Base-by-base conservation (phyloP, 352 stramenopile genomes). In the Lagenidium giganteum region DNA sequence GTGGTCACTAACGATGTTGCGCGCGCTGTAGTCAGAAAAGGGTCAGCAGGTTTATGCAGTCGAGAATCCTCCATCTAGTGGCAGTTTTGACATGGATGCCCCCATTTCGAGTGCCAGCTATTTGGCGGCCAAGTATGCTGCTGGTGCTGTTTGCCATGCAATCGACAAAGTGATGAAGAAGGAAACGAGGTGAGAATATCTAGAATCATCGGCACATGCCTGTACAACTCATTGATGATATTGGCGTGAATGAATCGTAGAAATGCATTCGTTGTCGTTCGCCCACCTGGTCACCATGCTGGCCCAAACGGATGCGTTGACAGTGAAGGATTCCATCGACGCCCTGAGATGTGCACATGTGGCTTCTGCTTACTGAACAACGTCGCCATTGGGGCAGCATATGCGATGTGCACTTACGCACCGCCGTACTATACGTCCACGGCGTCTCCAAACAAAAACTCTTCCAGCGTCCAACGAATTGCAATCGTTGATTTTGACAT, bases 401-500 rank as follows among this genome's bases (percentile, higher is more conserved):
- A 83, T 36, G 67, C 67, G 5, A 69, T 80, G 65, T 63, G 27
- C 29, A 70, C 62, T 31, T 84, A 84, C 50, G 30, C 41, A n/a
- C 28, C 47, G 17, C 42, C 61, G 13, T 80, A 78, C 27, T 75
- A 78, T 25, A 56, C 62, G 4, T 33, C 61, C 5, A 8, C 44
- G 6, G 23, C 24, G 5, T 13, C 20, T 16, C 30, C 18, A 18
- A 31, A 17, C 29, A 38, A 31, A 20, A 29, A 25, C 0, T 42
- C 47, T 11, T 17, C 47, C 1, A 26, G 44, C 18, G n/a, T 39
- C 8, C 44, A 51, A 4, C 61, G 67, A 20, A 42, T 85, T 9
- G 72, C 72, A 21, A 85, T 84, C 32, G 59, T 84, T 9, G 72
- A 85, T 43, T 85, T 84, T 46, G 72, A 85, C 51, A 79, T 84